These are phyloP conservation scores for Gillenia trifoliata DNA, from an alignment of 306 rosid species.

Conservation along the genomic window DNA sequence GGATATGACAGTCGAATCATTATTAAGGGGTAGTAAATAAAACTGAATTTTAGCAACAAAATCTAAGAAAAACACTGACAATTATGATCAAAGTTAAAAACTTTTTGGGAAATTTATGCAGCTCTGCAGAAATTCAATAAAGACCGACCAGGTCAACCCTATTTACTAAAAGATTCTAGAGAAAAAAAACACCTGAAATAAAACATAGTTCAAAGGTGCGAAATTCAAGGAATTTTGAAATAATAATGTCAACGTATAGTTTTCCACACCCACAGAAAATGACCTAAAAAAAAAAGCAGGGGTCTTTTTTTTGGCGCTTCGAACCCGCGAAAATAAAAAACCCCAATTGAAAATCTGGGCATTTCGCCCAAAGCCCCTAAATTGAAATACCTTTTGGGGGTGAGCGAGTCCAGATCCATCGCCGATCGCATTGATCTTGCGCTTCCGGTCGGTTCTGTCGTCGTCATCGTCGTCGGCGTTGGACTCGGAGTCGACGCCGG, in stretches of 20 bases:
- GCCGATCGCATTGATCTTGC: conserved; percentile 40
- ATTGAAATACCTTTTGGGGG: conserved; percentile 34
- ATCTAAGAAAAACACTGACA: background rate
- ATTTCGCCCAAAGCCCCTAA: conserved; percentile 13
- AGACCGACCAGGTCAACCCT: conserved; percentile 37
- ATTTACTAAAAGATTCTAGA: conserved; percentile 33
- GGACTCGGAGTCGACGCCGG: conserved; percentile 37
- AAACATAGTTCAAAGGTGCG: conserved; percentile 38
- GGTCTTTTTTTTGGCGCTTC: conserved; percentile 10
- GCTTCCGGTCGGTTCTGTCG: conserved; percentile 33
- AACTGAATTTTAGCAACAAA: conserved; percentile 21
- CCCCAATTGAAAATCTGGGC: background rate
- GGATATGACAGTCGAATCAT: conserved; percentile 41
- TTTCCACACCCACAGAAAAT: conserved; percentile 12
- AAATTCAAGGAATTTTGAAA: conserved; percentile 46
- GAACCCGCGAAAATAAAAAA: conserved; percentile 22
- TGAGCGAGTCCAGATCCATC: conserved; percentile 41
- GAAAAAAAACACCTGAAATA: background rate
- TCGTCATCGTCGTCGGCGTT: conserved; percentile 36
- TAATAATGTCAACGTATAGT: conserved; percentile 29
- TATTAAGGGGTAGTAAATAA: conserved; percentile 18
- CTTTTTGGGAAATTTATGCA: background rate
- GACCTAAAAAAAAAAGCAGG: background rate
- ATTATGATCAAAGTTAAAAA: background rate
- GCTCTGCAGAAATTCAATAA: conserved; percentile 10